phyloP scores from a whole-genome alignment of 331 rosid genomes.

The Cucumis variabilis region DNA sequence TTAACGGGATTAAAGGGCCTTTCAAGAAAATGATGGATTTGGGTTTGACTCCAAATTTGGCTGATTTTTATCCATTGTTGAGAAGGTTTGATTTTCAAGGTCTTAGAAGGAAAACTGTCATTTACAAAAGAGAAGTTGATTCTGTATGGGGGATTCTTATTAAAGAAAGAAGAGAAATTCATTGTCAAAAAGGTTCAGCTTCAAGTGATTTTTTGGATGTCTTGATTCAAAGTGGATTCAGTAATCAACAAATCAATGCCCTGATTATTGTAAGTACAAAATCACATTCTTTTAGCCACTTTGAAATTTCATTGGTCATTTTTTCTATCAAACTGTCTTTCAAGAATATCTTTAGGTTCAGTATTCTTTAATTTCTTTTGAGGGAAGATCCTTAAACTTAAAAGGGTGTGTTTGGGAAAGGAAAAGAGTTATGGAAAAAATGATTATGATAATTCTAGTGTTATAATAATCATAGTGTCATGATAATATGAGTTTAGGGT shows the following conservation, averaged over 20 bases:
- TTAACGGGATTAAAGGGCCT: slow-evolving; percentile 3
- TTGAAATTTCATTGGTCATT: too few species aligned
- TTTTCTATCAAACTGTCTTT: too few species aligned
- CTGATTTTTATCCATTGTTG: slow-evolving; percentile 19
- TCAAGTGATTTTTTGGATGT: slow-evolving; percentile 29
- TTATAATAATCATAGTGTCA: too few species aligned
- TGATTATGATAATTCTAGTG: too few species aligned
- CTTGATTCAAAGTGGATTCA: slow-evolving; percentile 11
- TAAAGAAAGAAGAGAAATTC: slow-evolving; percentile 14
- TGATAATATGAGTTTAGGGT: too few species aligned
- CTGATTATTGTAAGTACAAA: slow-evolving; percentile 11
- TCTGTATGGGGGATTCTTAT: slow-evolving; percentile 4
- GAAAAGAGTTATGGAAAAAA: too few species aligned
- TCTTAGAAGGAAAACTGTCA: background rate
- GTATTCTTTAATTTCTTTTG: too few species aligned
- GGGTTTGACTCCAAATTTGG: slow-evolving; percentile 25
- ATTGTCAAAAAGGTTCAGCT: too few species aligned
- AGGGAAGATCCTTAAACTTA: too few species aligned
- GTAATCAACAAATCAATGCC: background rate
- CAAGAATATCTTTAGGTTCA: too few species aligned
- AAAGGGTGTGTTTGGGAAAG: too few species aligned
- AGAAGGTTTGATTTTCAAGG: slow-evolving; percentile 27
- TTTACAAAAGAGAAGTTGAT: background rate
- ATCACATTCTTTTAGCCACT: too few species aligned
- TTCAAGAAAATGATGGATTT: background rate